Evolutionary conservation across 2,329 filamentous ascomycete species (phyloP).

Genomic region (Epichloe sp.): DNA sequence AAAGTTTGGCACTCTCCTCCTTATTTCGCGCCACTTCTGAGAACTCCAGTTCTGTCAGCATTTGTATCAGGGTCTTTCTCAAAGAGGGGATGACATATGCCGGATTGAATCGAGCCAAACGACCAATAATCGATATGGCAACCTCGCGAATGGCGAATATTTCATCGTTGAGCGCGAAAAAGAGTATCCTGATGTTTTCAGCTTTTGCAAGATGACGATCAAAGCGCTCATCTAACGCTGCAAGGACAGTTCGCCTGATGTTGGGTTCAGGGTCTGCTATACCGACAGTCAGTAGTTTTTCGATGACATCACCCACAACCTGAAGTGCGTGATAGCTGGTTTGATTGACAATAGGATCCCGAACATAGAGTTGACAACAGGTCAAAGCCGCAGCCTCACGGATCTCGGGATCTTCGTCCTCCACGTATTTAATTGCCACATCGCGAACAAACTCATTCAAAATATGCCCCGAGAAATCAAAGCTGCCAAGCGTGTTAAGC

Average conservation of each 20-base stretch:
- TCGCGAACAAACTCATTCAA: conserved; percentile 98
- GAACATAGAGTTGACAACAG: conserved; percentile 93
- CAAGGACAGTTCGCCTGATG: conserved; percentile 78
- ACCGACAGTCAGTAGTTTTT: conserved; percentile 87
- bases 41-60: conserved; percentile 92
- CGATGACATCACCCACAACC: conserved; percentile 94
- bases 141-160: conserved; percentile 86
- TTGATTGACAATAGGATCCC: conserved; percentile 95
- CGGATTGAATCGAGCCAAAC: conserved; percentile 79
- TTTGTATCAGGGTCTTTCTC: conserved; percentile 87
- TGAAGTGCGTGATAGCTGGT: conserved; percentile 94
- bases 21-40: conserved; percentile 90
- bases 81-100: conserved; percentile 95
- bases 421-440: conserved; percentile 94
- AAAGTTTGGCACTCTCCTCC: conserved; percentile 86
- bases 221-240: conserved; percentile 83
- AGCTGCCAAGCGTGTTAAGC: conserved; percentile 90
- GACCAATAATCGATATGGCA: conserved; percentile 90
- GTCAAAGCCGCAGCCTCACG: conserved; percentile 90
- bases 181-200: conserved; percentile 90
- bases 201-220: conserved; percentile 94
- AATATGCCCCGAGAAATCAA: conserved; percentile 86
- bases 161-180: conserved; percentile 92
- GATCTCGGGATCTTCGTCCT: conserved; percentile 88
- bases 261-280: conserved; percentile 83